Base-by-base conservation (phyloP, 805 yeast genomes). In the Kazachstania viticola region DNA sequence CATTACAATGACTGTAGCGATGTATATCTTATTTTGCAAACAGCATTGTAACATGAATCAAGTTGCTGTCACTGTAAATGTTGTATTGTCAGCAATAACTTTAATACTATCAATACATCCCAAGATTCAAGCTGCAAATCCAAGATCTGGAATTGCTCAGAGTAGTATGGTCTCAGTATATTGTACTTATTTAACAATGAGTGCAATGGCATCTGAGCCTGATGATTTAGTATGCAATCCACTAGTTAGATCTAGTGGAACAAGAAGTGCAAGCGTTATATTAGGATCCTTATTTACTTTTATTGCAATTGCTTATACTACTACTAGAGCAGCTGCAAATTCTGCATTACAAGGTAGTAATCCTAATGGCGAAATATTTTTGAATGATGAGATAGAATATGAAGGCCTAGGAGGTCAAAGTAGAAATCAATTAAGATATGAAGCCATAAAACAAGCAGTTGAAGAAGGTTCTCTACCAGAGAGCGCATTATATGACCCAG, bases 141-240 rank as follows among this genome's bases (percentile, higher is more conserved):
- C 97, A 4, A 82, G 80, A 44, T 94, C 95, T 2, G 99, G 98
- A 2, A 64, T 91, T 30, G 96, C 98, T 3, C 99, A 91, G 61
- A 70, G 94, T 9, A 85, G 95, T 12, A 87, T 93, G 87, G 97
- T 94, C 23, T 77, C 88, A 9, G 69, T 85, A 15, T 91, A 91
- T 58, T 84, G 97, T 56, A 80, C 96, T 0, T 91, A 91, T 51
- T 62, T 91, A 45, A 75, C 85, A 3, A 72, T 91, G 64, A 76
- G 91, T 37, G 98, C 97, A 0, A 93, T 91, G 45, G 79, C 95
- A 1, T 77, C 94, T 9, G 97, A 88, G 56, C 99, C 98, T 0
- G 98, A 91, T 58, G 97, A 88, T 60, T 75, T 69, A 51, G 63
- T 65, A 45, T 91, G 99, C 57, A 91, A 91, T 53, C 98, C 99